Percentiles rank a stretch among this genome's conserved stretches.
phyloP scores from a whole-genome alignment of 768 basidiomycete species.

The Russula dissimulans region DNA sequence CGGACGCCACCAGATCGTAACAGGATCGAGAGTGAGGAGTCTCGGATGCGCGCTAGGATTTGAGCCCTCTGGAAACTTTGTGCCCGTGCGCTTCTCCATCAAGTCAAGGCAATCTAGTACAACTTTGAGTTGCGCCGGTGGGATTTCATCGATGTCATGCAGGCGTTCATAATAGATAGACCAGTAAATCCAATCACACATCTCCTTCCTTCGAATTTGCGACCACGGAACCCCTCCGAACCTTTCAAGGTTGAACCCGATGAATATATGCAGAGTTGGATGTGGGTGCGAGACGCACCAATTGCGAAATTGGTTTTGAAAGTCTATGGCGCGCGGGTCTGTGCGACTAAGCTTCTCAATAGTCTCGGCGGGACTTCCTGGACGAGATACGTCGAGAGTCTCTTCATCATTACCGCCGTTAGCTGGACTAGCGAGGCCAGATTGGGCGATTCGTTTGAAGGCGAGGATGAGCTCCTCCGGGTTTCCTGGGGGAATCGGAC shows the following conservation, averaged over 20 bases:
- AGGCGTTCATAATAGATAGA: conserved; percentile 63
- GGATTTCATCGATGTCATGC: conserved; percentile 40
- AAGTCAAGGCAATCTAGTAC: conserved; percentile 54
- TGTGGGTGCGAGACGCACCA: conserved; percentile 27
- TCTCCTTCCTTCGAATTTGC: conserved; percentile 49
- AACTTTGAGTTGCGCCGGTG: conserved; percentile 36
- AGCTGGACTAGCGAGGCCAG: conserved; percentile 51
- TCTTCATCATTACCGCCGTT: conserved; percentile 48
- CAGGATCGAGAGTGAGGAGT: conserved; percentile 69
- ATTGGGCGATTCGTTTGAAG: conserved; percentile 53
- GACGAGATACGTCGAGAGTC: conserved; percentile 37
- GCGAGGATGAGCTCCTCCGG: conserved; percentile 47
- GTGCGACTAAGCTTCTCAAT: conserved; percentile 47
- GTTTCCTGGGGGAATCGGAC: conserved; percentile 38
- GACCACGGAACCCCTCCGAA: conserved; percentile 72
- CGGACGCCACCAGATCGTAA: conserved; percentile 62
- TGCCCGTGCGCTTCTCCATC: conserved; percentile 66
- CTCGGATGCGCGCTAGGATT: conserved; percentile 45
- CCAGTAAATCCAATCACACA: conserved; percentile 78
- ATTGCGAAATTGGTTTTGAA: conserved; percentile 56
- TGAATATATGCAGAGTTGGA: background rate
- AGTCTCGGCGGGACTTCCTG: conserved; percentile 53
- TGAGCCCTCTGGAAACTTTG: conserved; percentile 50
- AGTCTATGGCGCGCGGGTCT: conserved; percentile 68
- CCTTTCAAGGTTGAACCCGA: conserved; percentile 34